Conservation (phyloP, 2,329 filamentous ascomycete genomes). For the Penicillium oxalicum region DNA sequence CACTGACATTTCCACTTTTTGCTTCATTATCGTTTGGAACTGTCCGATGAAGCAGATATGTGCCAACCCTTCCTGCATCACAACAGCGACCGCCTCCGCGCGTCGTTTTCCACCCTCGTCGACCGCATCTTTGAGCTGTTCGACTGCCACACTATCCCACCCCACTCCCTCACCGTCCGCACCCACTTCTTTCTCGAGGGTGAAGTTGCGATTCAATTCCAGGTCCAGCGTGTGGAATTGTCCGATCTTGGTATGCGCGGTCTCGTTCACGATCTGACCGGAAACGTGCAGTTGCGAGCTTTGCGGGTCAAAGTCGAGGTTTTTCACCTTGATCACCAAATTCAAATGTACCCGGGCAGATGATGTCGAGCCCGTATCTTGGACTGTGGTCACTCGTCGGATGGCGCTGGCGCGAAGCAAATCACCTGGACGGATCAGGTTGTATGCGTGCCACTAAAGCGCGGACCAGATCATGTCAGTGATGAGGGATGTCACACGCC, state of each 20-base stretch:
- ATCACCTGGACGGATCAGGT: conserved; percentile 62
- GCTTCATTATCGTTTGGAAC: conserved; percentile 45
- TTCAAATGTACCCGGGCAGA: conserved; percentile 60
- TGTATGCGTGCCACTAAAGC: conserved; percentile 65
- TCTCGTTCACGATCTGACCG: conserved; percentile 60
- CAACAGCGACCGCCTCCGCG: conserved; percentile 79
- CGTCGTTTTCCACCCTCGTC: conserved; percentile 63
- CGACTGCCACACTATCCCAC: conserved; percentile 85
- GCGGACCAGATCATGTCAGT: conserved; percentile 3
- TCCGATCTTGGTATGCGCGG: conserved; percentile 61
- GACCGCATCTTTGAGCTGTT: conserved; percentile 71
- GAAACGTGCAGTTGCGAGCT: conserved; percentile 63
- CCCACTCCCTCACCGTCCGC: conserved; percentile 44
- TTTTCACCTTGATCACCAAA: conserved; percentile 60
- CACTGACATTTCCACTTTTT: conserved; percentile 45
- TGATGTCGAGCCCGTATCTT: conserved; percentile 54
- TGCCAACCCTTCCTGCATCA: conserved; percentile 72
- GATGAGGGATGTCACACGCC: not conserved
- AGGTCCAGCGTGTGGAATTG: conserved; percentile 71
- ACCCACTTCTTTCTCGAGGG: conserved; percentile 69
- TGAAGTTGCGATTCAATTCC: conserved; percentile 81
- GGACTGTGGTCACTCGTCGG: conserved; percentile 58
- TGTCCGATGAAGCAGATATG: conserved; percentile 49
- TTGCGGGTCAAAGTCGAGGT: conserved; percentile 63
- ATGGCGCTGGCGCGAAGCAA: conserved; percentile 60